Evolutionary conservation across 257 asterid species (phyloP).

Genomic region (Prunella vulgaris): DNA sequence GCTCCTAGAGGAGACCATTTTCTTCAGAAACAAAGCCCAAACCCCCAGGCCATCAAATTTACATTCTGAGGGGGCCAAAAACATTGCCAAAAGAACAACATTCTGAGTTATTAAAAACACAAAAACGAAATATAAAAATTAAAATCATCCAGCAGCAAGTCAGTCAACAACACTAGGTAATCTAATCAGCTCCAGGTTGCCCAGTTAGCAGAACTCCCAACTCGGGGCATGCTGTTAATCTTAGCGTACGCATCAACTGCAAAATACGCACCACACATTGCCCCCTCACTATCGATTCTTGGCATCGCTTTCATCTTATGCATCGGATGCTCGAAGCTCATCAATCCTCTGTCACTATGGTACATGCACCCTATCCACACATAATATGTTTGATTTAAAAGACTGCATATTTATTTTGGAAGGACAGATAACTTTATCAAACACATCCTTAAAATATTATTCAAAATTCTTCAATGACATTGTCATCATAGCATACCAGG

Average conservation of each 20-base stretch:
- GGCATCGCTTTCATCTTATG: slow-evolving; percentile 94
- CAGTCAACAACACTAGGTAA: not conserved
- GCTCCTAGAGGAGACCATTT: not conserved
- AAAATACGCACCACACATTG: slow-evolving; percentile 84
- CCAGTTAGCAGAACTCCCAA: slow-evolving; percentile 96
- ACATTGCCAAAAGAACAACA: not conserved
- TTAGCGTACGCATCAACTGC: slow-evolving; percentile 69
- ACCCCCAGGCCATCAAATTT: slow-evolving; percentile 21
- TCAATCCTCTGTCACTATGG: slow-evolving; percentile 77
- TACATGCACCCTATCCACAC: slow-evolving; percentile 72
- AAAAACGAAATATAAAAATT: not conserved
- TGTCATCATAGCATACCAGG: no score
- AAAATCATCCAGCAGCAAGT: not conserved
- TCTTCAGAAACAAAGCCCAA: not conserved
- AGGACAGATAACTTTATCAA: no score
- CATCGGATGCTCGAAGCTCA: slow-evolving; percentile 91
- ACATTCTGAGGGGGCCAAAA: slow-evolving; percentile 24
- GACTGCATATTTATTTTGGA: no score
- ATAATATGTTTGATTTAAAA: no score
- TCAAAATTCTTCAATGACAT: not conserved
- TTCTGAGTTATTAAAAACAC: not conserved
- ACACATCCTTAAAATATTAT: no score
- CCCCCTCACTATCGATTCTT: slow-evolving; percentile 90
- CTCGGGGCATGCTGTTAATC: slow-evolving; percentile 88
- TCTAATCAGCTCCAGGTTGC: slow-evolving; percentile 54